phyloP scores from a whole-genome alignment of 257 asterid genomes.

The Petunia axillaris region DNA sequence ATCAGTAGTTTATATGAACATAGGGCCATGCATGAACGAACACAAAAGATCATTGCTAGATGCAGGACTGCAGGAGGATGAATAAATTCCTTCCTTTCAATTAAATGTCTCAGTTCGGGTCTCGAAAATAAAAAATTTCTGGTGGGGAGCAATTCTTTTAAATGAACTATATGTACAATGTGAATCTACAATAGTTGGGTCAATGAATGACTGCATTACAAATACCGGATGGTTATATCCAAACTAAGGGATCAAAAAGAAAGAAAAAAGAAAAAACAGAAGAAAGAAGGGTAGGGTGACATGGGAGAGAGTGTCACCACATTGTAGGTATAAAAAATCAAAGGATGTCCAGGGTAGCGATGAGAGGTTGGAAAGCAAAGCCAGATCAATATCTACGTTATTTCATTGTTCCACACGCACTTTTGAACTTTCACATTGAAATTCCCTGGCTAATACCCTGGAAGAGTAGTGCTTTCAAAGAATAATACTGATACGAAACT shows the following conservation, averaged over 20 bases:
- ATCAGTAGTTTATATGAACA: neutral
- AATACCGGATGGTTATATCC: no score
- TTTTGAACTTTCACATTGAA: constrained; percentile 11
- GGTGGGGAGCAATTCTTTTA: no score
- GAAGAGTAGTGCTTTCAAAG: neutral
- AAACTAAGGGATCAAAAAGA: no score
- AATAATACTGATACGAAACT: neutral
- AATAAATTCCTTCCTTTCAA: no score
- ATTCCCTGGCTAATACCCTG: neutral
- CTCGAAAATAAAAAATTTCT: no score
- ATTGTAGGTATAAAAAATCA: neutral
- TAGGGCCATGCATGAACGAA: neutral
- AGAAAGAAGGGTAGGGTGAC: neutral
- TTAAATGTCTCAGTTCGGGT: no score
- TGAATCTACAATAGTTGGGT: no score
- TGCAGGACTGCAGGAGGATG: no score
- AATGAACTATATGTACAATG: no score
- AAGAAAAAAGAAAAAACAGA: no score
- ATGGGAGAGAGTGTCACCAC: constrained; percentile 13
- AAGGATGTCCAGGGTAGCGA: constrained; percentile 4
- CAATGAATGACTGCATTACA: no score
- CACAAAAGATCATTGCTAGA: neutral
- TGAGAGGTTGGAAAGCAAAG: neutral
- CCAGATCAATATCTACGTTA: neutral
- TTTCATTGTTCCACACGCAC: constrained; percentile 2